These are phyloP conservation scores for Penicillium flavigenum DNA, from an alignment of 495 filamentous ascomycete species.

Conservation along the genomic window DNA sequence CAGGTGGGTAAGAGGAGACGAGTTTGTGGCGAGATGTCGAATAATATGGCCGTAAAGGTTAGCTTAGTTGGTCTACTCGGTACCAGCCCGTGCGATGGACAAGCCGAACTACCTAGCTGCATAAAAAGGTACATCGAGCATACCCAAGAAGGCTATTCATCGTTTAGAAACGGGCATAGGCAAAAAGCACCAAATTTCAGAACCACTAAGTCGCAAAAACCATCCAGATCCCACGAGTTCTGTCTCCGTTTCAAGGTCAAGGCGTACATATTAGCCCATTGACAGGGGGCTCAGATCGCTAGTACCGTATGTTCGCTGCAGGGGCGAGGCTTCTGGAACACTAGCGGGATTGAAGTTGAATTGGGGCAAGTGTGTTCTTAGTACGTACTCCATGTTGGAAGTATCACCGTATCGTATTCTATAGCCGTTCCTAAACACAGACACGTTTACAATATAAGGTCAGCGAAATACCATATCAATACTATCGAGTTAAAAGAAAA, in stretches of 20 bases:
- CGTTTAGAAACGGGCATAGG: not conserved
- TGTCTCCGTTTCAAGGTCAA: not conserved
- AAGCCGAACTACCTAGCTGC: not conserved
- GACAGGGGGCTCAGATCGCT: slow-evolving; percentile 7
- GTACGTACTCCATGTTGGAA: not conserved
- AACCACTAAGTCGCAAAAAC: not conserved
- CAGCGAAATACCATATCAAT: not conserved
- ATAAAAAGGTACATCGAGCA: not conserved
- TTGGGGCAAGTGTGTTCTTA: not conserved
- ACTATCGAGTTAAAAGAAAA: not conserved
- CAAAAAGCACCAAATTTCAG: not conserved
- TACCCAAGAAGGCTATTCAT: not conserved
- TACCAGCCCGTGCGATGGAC: slow-evolving; percentile 2
- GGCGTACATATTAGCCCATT: not conserved
- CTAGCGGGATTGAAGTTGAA: slow-evolving; percentile 7
- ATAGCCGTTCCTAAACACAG: not conserved
- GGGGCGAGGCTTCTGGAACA: slow-evolving; percentile 25
- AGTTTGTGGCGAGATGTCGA: slow-evolving; percentile 15
- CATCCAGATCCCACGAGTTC: not conserved
- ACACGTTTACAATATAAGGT: not conserved
- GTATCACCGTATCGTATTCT: not conserved
- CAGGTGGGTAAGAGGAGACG: slow-evolving; percentile 18
- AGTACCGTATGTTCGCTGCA: slow-evolving; percentile 7
- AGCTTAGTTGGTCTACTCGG: slow-evolving; percentile 9
- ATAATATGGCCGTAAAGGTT: slow-evolving; percentile 11